Percentiles rank a stretch among this genome's conserved stretches.
These are phyloP conservation scores for Xylaria sp. DNA, from an alignment of 2,329 filamentous ascomycete species.

Conservation along the genomic window DNA sequence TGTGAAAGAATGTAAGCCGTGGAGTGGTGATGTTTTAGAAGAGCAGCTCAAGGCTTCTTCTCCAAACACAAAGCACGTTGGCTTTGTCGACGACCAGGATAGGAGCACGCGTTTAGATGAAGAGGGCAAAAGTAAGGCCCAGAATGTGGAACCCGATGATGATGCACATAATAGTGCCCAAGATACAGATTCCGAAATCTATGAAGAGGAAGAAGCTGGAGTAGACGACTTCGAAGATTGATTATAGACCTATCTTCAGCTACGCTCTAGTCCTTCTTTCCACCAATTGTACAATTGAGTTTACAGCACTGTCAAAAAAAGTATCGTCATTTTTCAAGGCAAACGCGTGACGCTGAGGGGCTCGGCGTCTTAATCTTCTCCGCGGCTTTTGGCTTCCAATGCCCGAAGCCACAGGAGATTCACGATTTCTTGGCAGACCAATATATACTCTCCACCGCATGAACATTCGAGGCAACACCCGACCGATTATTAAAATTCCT, in stretches of 20 bases:
- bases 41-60: constrained; percentile 54
- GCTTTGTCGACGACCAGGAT: constrained; percentile 66
- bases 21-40: constrained; percentile 88
- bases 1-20: constrained; percentile 87
- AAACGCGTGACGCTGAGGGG: neutral
- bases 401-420: neutral
- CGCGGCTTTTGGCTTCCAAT: constrained; percentile 1
- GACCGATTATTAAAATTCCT: neutral
- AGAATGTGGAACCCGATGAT: constrained; percentile 23
- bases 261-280: too few relatives aligned
- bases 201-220: constrained; percentile 49
- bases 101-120: constrained; percentile 40
- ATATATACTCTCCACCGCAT: neutral
- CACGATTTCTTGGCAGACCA: neutral
- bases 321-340: neutral
- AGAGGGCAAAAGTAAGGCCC: constrained; percentile 39
- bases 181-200: constrained; percentile 47
- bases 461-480: neutral
- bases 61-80: constrained; percentile 65
- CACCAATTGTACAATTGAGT: neutral
- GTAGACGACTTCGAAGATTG: constrained; percentile 45
- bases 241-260: constrained; percentile 7
- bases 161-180: constrained; percentile 34
- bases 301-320: neutral
- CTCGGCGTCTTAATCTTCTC: neutral